Evolutionary conservation across 2,329 filamentous ascomycete species (phyloP).

Genomic region (Diaporthe australafricana): DNA sequence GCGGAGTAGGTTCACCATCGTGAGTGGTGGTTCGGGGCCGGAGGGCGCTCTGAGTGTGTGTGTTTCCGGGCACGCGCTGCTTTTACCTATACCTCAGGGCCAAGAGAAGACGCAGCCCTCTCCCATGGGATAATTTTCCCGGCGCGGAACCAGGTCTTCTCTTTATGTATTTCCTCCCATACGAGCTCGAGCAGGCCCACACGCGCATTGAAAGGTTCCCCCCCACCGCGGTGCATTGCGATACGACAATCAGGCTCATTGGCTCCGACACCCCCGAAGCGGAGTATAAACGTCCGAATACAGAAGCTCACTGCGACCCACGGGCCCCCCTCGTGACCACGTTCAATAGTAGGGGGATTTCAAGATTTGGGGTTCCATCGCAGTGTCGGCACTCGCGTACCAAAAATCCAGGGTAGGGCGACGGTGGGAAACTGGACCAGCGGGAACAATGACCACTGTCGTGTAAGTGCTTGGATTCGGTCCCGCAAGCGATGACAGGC

Average conservation of each 20-base stretch:
- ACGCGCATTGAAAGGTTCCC: not conserved
- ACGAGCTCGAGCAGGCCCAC: not conserved
- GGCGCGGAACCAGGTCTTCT: not conserved
- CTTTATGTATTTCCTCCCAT: not conserved
- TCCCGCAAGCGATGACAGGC: slow-evolving; percentile 16
- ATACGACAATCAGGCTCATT: slow-evolving; percentile 23
- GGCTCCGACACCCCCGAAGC: slow-evolving; percentile 32
- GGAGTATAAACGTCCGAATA: slow-evolving; percentile 29
- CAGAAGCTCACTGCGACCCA: slow-evolving; percentile 18
- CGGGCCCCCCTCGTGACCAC: slow-evolving; percentile 18
- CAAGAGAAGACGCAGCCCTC: not conserved
- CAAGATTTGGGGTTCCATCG: slow-evolving; percentile 18
- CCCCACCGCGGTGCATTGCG: slow-evolving; percentile 15
- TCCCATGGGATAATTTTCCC: not conserved
- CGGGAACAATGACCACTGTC: not conserved
- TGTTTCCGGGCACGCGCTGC: not conserved
- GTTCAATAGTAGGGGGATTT: not conserved
- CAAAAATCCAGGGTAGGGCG: slow-evolving; percentile 17
- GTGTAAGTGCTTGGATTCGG: slow-evolving; percentile 21
- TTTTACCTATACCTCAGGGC: not conserved
- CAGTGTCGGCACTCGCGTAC: slow-evolving; percentile 5
- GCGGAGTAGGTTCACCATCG: slow-evolving; percentile 35
- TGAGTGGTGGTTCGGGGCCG: not conserved
- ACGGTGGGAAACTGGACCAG: not conserved
- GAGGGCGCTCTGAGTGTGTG: not conserved